Base-by-base conservation (phyloP, 192 early-diverging fungal genomes). In the Physocladia obscura region DNA sequence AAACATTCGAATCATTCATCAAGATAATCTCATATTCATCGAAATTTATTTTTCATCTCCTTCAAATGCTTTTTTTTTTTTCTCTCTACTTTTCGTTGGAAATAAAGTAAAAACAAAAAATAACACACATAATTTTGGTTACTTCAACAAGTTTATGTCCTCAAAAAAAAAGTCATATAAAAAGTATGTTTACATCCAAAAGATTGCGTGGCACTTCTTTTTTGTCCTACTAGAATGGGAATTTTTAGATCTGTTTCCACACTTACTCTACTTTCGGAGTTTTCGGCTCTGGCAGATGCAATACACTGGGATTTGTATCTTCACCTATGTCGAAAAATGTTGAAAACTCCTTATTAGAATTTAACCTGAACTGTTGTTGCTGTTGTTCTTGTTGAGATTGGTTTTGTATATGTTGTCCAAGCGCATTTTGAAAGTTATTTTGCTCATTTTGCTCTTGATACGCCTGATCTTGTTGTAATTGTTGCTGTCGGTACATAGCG, bases 321-420 rank as follows among this genome's bases (percentile, higher is more conserved):
- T 62, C 38, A 15, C 60, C 60, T 15, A 64, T 64, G 29, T 64
- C 52, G 49, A 64, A 64, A 64, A 64, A 64, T 11, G 62, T 64
- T 8, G 62, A 49, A 50, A 64, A 64, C 31, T 64, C 47, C 31
- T 64, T 49, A 2, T 11, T 47, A 1, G 30, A 19, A 24, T 32
- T 4, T 51, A 35, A 31, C 62, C 52, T 47, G 17, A 51, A 30
- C 29, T 64, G 62, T 5, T 57, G 0, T 13, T 13, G 22, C 24
- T 54, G 51, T 24, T 54, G 51, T 26, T 54, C n/a, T 22, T 54
- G 51, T 26, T 54, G 51, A 44, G 8, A 13, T 44, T 58, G 24
- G 17, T 58, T 29, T 36, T 58, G 57, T 35, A n/a, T n/a, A n/a
- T n/a, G n/a, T n/a, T n/a, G n/a, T 58, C 32, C 13, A 22, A 36